phyloP scores from a whole-genome alignment of 1,284 basidiomycete genomes.

The Cutaneotrichosporon daszewskae region DNA sequence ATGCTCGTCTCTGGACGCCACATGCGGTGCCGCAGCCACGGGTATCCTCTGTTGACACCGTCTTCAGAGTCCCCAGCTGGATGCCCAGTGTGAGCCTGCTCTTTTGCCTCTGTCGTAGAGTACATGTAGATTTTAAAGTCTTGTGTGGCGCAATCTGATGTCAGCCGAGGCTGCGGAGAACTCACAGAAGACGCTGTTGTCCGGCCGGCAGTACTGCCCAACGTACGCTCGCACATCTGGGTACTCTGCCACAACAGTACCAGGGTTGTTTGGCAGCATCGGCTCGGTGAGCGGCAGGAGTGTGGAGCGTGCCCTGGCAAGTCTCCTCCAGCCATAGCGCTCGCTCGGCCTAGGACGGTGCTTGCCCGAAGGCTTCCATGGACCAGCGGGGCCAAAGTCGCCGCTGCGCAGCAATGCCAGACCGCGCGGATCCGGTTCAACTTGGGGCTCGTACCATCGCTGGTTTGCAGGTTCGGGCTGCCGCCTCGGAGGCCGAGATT shows the following conservation, averaged over 20 bases:
- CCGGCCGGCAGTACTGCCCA: constrained; percentile 71
- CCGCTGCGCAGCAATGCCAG: constrained; percentile 67
- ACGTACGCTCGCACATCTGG: constrained; percentile 72
- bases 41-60: constrained; percentile 10
- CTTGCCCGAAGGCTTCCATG: constrained; percentile 22
- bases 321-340: constrained; percentile 3
- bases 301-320: not conserved
- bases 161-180: constrained; percentile 20
- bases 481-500: constrained; percentile 2
- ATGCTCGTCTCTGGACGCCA: constrained; percentile 52
- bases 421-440: constrained; percentile 65
- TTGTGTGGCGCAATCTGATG: constrained; percentile 50
- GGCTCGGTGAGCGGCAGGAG: not conserved
- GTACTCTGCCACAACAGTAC: constrained; percentile 79
- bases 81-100: too few species aligned
- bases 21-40: constrained; percentile 10
- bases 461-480: constrained; percentile 7
- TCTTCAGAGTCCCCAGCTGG: constrained; percentile 19
- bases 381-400: constrained; percentile 71
- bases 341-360: constrained; percentile 3
- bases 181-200: constrained; percentile 35
- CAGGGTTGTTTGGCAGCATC: constrained; percentile 75
- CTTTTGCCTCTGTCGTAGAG: constrained; percentile 54
- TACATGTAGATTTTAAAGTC: constrained; percentile 86
- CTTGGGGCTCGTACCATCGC: constrained; percentile 51